Evolutionary conservation across 768 basidiomycete genomes (phyloP).

Genomic region (Suillus sp.): DNA sequence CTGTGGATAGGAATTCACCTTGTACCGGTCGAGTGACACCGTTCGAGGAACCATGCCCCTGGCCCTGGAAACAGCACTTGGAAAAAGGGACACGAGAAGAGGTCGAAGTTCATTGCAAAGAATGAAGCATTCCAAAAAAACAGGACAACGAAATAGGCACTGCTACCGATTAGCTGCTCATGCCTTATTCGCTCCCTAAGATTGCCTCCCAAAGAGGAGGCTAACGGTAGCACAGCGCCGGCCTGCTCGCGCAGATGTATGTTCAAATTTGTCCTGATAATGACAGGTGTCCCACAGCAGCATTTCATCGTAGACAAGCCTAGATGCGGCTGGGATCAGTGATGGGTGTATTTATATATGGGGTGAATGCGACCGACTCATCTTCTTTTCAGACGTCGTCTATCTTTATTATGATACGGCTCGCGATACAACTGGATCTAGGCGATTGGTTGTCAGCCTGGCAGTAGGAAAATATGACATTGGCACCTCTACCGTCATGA

Average conservation of each 20-base stretch:
- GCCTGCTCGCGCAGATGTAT: background rate
- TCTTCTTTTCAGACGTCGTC: background rate
- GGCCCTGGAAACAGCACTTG: background rate
- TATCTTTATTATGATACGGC: background rate
- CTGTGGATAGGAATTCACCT: background rate
- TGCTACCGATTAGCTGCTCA: background rate
- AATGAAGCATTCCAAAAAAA: constrained; percentile 1
- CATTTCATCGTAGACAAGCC: background rate
- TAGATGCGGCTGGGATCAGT: background rate
- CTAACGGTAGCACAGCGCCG: background rate
- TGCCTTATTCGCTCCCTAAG: background rate
- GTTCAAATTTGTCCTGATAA: background rate
- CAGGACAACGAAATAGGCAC: background rate
- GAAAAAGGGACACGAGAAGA: background rate
- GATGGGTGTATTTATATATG: background rate
- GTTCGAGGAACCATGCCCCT: background rate
- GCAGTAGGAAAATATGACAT: background rate
- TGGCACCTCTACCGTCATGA: background rate
- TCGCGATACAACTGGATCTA: background rate
- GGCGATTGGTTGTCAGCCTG: background rate
- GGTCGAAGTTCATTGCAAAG: background rate
- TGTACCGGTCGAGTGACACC: background rate
- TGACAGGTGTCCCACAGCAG: background rate
- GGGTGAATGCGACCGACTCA: background rate
- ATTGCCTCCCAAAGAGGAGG: background rate